Conservation (phyloP, 441 rosid genomes). For the Gossypium davidsonii region DNA sequence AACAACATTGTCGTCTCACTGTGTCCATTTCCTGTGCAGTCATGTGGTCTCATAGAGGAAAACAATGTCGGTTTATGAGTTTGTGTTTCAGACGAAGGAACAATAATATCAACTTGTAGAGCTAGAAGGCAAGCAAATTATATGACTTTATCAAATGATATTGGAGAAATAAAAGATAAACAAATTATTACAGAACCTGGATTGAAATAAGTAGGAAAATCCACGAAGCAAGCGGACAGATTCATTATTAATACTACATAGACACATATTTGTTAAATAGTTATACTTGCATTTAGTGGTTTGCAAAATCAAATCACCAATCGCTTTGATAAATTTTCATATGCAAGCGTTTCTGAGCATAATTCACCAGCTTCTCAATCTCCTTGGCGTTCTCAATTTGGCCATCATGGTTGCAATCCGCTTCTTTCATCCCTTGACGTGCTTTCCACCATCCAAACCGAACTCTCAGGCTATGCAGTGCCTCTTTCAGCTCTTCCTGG, state of each 20-base stretch:
- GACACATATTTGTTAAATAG: neutral
- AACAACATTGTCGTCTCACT: too few species aligned
- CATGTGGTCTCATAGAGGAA: too few species aligned
- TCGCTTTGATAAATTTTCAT: conserved; percentile 24
- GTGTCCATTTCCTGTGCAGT: too few species aligned
- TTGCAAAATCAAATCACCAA: conserved; percentile 1
- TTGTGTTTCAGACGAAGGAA: neutral
- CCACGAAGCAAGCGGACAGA: neutral
- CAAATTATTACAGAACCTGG: neutral
- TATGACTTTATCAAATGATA: too few species aligned
- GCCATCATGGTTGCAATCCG: conserved; percentile 19
- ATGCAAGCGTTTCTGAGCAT: conserved; percentile 27
- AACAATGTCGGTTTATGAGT: neutral
- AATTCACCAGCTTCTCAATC: conserved; percentile 25
- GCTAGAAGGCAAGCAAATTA: neutral
- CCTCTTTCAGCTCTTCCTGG: conserved; percentile 26
- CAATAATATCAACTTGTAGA: neutral
- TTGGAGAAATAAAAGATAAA: neutral
- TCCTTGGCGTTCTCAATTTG: conserved; percentile 21
- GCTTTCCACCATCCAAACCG: conserved; percentile 40
- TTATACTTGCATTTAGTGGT: neutral
- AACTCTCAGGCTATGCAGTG: conserved; percentile 19
- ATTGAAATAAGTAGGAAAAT: neutral
- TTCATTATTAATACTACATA: neutral
- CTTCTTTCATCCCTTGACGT: conserved; percentile 26